Base-by-base conservation (phyloP, 192 early-diverging fungal species). In the Irineochytrium annulatum region DNA sequence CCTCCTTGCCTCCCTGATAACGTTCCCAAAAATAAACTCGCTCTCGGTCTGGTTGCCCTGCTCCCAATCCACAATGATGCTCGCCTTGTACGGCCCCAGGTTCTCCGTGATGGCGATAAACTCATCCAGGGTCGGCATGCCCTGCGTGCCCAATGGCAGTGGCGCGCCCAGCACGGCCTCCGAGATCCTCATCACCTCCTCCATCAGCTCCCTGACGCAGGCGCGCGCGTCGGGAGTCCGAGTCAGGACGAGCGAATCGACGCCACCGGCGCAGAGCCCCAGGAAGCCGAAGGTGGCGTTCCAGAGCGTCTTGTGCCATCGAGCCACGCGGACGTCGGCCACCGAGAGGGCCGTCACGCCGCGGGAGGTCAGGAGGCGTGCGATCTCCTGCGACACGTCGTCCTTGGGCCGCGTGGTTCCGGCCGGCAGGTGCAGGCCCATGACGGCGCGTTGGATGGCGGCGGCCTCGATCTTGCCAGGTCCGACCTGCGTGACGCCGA, bases 241-340 rank as follows among this genome's bases (percentile, higher is more conserved):
- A n/a, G n/a, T n/a, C 31, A 55, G 30, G 17, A 55, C 54, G 17
- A 33, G 17, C 20, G 31, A 34, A 35, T 55, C 54, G 2, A 4
- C 54, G 4, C 2, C 30, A 11, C 54, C 30, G n/a, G 31, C 54
- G 35, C 30, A 28, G 2, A 55, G 54, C 16, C 54, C 31, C 31
- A 55, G 30, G 11, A 55, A 26, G 1, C 54, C 54, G 3, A 55
- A 35, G 31, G 54, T 35, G 31, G 54, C 54, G 30, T 33, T 55
- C 54, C 54, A 55, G 31, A 55, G 24, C 2, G 17, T 16, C 34
- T 55, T 55, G 30, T 55, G 54, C 54, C 54, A 55, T 33, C 54
- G 54, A n/a, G 54, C 54, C 17, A 24, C 30, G 19, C 35, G 54
- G 14, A 55, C 24, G 54, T 55, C 31, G 14, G 31, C 31, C 8